Conservation (phyloP, 164 flowering plant species). For the Brasenia schreberi region DNA sequence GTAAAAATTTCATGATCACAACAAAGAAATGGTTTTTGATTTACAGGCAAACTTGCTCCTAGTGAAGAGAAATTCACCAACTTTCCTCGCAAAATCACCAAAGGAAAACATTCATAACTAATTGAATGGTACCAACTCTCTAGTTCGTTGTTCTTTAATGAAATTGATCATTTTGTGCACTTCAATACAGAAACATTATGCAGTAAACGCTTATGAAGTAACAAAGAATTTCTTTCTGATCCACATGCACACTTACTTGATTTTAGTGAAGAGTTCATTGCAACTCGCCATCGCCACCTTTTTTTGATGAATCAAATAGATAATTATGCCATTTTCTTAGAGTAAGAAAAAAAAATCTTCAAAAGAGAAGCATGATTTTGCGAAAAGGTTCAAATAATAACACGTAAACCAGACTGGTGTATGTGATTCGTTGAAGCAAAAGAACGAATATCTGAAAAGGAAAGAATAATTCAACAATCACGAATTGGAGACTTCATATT, state of each 20-base stretch:
- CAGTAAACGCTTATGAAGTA: not conserved
- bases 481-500: not conserved
- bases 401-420: no score
- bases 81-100: conserved; percentile 7
- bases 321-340: not conserved
- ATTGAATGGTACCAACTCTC: conserved; percentile 18
- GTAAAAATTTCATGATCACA: no score
- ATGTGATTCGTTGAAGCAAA: no score
- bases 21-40: no score
- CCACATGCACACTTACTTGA: not conserved
- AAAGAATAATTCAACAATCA: no score
- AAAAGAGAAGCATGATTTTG: no score
- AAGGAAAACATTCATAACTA: conserved; percentile 76
- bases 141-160: not conserved
- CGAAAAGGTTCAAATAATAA: no score
- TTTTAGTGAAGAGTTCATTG: not conserved
- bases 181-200: not conserved
- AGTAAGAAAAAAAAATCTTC: not conserved
- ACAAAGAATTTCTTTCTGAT: not conserved
- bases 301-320: not conserved
- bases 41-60: not conserved
- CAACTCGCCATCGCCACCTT: not conserved
- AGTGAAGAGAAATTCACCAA: not conserved
- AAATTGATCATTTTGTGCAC: not conserved
- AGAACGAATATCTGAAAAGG: no score